phyloP scores from a whole-genome alignment of 2,329 filamentous ascomycete species.

The Colletotrichum nymphaeae region DNA sequence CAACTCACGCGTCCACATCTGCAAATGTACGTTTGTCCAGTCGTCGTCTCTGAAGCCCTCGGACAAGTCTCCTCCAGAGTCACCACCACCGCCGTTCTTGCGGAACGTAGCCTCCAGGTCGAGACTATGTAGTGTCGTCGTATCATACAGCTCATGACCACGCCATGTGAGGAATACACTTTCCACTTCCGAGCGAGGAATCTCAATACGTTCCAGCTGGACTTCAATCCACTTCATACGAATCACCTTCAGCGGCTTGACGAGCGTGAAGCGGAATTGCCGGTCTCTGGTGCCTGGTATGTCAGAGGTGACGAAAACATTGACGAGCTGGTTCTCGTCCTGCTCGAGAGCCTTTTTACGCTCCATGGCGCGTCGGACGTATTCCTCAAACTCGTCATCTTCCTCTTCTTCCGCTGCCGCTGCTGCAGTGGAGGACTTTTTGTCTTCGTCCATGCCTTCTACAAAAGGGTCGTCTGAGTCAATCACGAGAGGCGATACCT shows the following conservation, averaged over 20 bases:
- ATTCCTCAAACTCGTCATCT: slow-evolving; percentile 58
- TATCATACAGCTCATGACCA: slow-evolving; percentile 76
- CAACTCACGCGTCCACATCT: slow-evolving; percentile 78
- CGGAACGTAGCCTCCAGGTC: slow-evolving; percentile 63
- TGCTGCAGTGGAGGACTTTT: slow-evolving; percentile 4
- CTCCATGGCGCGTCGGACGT: slow-evolving; percentile 56
- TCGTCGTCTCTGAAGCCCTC: slow-evolving; percentile 59
- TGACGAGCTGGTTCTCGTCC: slow-evolving; percentile 38
- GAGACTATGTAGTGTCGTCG: slow-evolving; percentile 78
- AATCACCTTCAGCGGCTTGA: slow-evolving; percentile 75
- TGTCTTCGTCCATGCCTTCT: slow-evolving; percentile 22
- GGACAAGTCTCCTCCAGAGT: slow-evolving; percentile 36
- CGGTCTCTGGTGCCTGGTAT: slow-evolving; percentile 68
- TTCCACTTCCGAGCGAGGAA: slow-evolving; percentile 55
- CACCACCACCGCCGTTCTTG: slow-evolving; percentile 45
- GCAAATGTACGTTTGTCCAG: slow-evolving; percentile 74
- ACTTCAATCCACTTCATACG: slow-evolving; percentile 76
- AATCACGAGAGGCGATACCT: slow-evolving; percentile 36
- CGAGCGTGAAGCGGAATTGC: slow-evolving; percentile 73
- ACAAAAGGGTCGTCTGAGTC: slow-evolving; percentile 40
- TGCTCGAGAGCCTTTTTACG: slow-evolving; percentile 35
- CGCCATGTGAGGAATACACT: slow-evolving; percentile 84
- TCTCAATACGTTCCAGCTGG: slow-evolving; percentile 57
- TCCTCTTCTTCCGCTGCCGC: slow-evolving; percentile 39
- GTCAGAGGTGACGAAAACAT: slow-evolving; percentile 67